Conservation (phyloP, 2,329 filamentous ascomycete species). For the Ploettnerulaceae sp. region DNA sequence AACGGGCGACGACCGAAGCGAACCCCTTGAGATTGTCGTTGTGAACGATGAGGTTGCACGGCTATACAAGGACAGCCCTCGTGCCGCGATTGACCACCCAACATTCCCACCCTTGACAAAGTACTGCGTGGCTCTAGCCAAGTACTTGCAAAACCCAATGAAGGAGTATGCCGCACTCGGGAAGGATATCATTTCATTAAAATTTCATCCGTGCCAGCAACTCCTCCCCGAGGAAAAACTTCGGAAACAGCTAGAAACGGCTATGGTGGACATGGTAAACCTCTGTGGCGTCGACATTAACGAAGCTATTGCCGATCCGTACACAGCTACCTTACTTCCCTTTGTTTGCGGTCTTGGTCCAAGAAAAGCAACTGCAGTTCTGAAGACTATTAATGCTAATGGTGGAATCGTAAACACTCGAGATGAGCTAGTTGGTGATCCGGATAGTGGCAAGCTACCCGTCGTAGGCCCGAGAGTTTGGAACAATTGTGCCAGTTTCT, state of each 20-base stretch:
- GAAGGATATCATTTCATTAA: conserved; percentile 78
- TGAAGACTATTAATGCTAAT: conserved; percentile 89
- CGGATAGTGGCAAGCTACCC: conserved; percentile 69
- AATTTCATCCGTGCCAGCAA: conserved; percentile 86
- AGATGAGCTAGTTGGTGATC: conserved; percentile 83
- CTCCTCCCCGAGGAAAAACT: conserved; percentile 85
- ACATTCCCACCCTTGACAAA: conserved; percentile 71
- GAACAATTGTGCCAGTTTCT: conserved; percentile 95
- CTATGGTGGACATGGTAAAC: conserved; percentile 98
- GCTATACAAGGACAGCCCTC: conserved; percentile 85
- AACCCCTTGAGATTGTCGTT: conserved; percentile 80
- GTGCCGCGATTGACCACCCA: conserved; percentile 76
- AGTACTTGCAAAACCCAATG: conserved; percentile 91
- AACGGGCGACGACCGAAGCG: conserved; percentile 68
- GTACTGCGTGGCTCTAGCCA: conserved; percentile 85
- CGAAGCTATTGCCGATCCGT: conserved; percentile 75
- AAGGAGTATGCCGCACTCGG: conserved; percentile 94
- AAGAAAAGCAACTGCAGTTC: conserved; percentile 77
- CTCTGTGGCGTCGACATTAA: conserved; percentile 94
- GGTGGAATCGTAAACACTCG: conserved; percentile 80
- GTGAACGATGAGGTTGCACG: conserved; percentile 98
- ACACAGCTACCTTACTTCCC: conserved; percentile 81
- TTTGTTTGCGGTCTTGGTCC: conserved; percentile 90
- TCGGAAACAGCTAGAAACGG: conserved; percentile 81
- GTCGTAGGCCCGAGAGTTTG: conserved; percentile 88